Conservation (phyloP, 805 yeast genomes). For the Pichia scutulata region DNA sequence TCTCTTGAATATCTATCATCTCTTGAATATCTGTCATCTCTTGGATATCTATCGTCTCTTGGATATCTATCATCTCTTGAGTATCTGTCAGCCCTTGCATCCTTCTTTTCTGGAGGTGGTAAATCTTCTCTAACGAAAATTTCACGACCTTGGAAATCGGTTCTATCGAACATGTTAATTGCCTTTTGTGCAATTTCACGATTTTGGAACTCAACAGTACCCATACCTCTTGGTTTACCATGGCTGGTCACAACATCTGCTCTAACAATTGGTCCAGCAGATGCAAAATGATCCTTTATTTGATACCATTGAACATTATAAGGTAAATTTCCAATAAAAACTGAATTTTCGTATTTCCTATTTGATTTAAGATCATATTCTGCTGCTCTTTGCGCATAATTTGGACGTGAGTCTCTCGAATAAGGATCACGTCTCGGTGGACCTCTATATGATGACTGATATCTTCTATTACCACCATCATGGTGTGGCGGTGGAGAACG, state of each 20-base stretch:
- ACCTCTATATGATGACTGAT: conserved; percentile 20
- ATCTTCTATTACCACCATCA: conserved; percentile 18
- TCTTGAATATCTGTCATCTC: conserved; percentile 14
- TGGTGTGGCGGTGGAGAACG: conserved; percentile 20
- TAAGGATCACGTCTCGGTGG: conserved; percentile 5
- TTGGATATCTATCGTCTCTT: conserved; percentile 12
- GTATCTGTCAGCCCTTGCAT: conserved; percentile 7
- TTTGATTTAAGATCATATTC: conserved; percentile 33
- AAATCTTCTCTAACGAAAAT: conserved; percentile 87
- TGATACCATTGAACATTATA: conserved; percentile 54
- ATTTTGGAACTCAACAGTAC: conserved; percentile 74
- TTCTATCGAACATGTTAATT: conserved; percentile 59
- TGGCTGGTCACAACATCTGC: conserved; percentile 77
- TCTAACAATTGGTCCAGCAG: conserved; percentile 57
- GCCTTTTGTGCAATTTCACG: conserved; percentile 64
- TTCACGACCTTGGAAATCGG: conserved; percentile 61
- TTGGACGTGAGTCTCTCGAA: conserved; percentile 9
- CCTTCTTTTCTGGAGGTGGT: conserved; percentile 56
- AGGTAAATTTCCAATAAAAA: conserved; percentile 70
- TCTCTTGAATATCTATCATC: conserved; percentile 6
- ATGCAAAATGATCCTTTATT: conserved; percentile 50
- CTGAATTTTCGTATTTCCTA: conserved; percentile 60
- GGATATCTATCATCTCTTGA: conserved; percentile 12
- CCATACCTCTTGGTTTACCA: conserved; percentile 85
- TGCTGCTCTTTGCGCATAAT: conserved; percentile 24